Evolutionary conservation across 345 rosid genomes (phyloP), one percentile per base, ranked within the genome.

Genomic region (Citrus medica): DNA sequence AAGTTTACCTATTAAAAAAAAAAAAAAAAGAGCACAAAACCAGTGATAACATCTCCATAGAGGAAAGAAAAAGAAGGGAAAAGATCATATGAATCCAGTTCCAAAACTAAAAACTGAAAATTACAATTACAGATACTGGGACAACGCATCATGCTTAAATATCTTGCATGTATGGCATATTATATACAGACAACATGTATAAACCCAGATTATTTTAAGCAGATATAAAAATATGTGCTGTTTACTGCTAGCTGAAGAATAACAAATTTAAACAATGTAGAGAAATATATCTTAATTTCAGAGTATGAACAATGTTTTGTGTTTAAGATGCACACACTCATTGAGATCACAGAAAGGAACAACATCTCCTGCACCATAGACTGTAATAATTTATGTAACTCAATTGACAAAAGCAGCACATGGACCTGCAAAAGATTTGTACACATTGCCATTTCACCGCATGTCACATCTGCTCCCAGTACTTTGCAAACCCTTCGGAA

Each of bases 371-470:
- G 46, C 69, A 73, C 28, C 25, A 67, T 25, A 32, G 64, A 33
- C 35, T 27, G 9, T 21, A 13, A 77, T 56, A 27, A 40, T 1
- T 27, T 56, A 35, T 21, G 67, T 8, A 17, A 77, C 61, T 24
- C 27, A 48, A 30, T 22, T 59, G 66, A 65, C n/a, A 66, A 48
- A 63, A 38, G 71, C 58, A 79, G 79, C 10, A 76, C 56, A 67
- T 75, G 75, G 42, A 95, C 98, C 97, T 93, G 97, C 89, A 95
- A 88, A 69, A 95, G 93, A 79, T 92, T 91, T 67, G 99, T 90
- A 82, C 98, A 92, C 97, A 94, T 92, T 53, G 99, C 99, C 99
- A 95, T 95, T 88, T 95, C 99, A 81, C 99, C 98, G 24, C 97
- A 93, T 4, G 99, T 93, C 74, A 92, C 82, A 85, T 94, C 99